A percentile compares a stretch with the other conserved stretches of the same genome.
phyloP scores from a whole-genome alignment of 768 basidiomycete genomes.

The Kwoniella europaea region DNA sequence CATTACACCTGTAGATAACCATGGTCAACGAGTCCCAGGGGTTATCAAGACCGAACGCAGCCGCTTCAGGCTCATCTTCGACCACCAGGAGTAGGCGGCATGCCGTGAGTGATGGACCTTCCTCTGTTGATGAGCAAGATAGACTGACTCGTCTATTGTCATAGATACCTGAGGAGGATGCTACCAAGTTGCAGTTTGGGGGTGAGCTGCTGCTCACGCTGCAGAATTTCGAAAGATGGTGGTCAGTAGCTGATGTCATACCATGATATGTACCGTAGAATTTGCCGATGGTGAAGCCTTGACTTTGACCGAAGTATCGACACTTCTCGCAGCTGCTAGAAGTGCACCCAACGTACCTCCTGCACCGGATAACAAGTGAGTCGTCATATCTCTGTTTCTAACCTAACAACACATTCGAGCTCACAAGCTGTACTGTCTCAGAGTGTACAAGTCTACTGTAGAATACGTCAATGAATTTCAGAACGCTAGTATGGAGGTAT shows the following conservation, averaged over 20 bases:
- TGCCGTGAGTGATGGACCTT: slow-evolving; percentile 15
- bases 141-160: neutral
- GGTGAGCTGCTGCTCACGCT: slow-evolving; percentile 28
- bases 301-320: slow-evolving; percentile 47
- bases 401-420: neutral
- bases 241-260: too few relatives aligned
- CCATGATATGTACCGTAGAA: slow-evolving; percentile 24
- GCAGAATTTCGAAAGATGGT: too few relatives aligned
- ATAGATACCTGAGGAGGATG: slow-evolving; percentile 51
- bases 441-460: slow-evolving; percentile 47
- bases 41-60: slow-evolving; percentile 17
- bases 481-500: slow-evolving; percentile 41
- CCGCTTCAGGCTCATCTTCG: slow-evolving; percentile 10
- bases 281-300: slow-evolving; percentile 53
- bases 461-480: slow-evolving; percentile 51
- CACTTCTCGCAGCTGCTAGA: slow-evolving; percentile 35
- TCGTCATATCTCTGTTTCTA: neutral
- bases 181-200: slow-evolving; percentile 54
- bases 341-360: slow-evolving; percentile 39
- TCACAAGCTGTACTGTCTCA: slow-evolving; percentile 4
- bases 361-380: slow-evolving; percentile 54
- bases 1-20: slow-evolving; percentile 2
- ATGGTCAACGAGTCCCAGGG: slow-evolving; percentile 33
- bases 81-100: slow-evolving; percentile 19
- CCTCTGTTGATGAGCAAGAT: neutral